Evolutionary conservation across 2,329 filamentous ascomycete genomes (phyloP).

Genomic region (Pseudocercospora macadamiae): DNA sequence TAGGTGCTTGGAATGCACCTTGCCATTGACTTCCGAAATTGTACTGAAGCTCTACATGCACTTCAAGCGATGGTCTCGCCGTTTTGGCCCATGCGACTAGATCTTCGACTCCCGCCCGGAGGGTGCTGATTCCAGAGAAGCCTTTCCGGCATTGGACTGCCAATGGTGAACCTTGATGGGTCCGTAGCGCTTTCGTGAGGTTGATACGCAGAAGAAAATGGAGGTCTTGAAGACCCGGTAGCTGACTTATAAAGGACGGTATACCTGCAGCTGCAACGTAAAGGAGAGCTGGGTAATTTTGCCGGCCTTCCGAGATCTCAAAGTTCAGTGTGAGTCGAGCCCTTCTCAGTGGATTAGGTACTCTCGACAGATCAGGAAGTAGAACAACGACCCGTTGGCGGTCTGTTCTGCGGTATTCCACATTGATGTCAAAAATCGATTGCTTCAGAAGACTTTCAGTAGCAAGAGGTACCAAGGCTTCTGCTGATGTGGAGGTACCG

Average conservation of each 20-base stretch:
- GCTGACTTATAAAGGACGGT: constrained; percentile 14
- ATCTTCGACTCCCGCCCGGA: constrained; percentile 15
- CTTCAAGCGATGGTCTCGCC: not conserved
- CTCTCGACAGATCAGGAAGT: not conserved
- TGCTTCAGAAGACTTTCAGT: constrained; percentile 18
- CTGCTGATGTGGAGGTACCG: constrained; percentile 1
- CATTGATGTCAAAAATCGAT: constrained; percentile 13
- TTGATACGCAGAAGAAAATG: constrained; percentile 18
- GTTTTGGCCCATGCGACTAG: constrained; percentile 15
- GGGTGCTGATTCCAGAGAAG: constrained; percentile 20
- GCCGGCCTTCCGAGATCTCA: constrained; percentile 16
- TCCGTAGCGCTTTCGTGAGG: constrained; percentile 16
- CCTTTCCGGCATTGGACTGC: constrained; percentile 19
- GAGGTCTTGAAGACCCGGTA: constrained; percentile 15
- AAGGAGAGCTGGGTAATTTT: constrained; percentile 18
- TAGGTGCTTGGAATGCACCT: constrained; percentile 5
- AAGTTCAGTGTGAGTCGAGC: constrained; percentile 11
- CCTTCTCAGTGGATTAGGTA: constrained; percentile 15
- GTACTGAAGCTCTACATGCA: constrained; percentile 20
- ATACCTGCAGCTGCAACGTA: constrained; percentile 21
- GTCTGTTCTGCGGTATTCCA: constrained; percentile 14
- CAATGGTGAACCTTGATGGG: constrained; percentile 13
- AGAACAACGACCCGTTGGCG: constrained; percentile 12
- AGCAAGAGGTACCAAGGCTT: constrained; percentile 12
- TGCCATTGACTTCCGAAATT: constrained; percentile 18